Evolutionary conservation across 2,329 filamentous ascomycete genomes (phyloP).

Genomic region (Elsinoe arachidis): DNA sequence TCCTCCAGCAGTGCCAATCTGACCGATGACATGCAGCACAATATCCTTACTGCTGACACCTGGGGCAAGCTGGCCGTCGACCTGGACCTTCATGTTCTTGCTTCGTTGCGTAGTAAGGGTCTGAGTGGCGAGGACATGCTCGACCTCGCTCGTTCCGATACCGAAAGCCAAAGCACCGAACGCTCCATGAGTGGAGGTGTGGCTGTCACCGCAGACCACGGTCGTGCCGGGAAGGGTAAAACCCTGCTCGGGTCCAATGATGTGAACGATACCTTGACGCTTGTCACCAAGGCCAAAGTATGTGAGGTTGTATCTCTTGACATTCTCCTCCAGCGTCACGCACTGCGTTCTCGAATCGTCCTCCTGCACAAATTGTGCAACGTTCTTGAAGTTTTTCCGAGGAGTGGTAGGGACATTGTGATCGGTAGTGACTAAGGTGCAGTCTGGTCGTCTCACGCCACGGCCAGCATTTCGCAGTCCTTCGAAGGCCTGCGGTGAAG

Average conservation of each 20-base stretch:
- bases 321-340: conserved; percentile 92
- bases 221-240: conserved; percentile 97
- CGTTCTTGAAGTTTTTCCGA: conserved; percentile 87
- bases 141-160: conserved; percentile 96
- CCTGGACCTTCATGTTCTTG: conserved; percentile 98
- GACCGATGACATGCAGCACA: conserved; percentile 82
- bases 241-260: conserved; percentile 96
- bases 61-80: conserved; percentile 79
- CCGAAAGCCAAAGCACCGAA: conserved; percentile 93
- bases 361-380: conserved; percentile 88
- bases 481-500: conserved; percentile 97
- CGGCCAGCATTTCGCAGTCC: conserved; percentile 83
- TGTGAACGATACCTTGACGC: conserved; percentile 95
- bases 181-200: conserved; percentile 95
- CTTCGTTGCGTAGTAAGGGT: conserved; percentile 88
- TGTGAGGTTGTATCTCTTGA: conserved; percentile 90
- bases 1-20: conserved; percentile 90
- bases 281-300: conserved; percentile 96
- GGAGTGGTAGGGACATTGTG: conserved; percentile 93
- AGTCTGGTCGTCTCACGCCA: conserved; percentile 85
- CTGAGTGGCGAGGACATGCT: conserved; percentile 95
- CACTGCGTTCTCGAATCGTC: conserved; percentile 90
- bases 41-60: conserved; percentile 97
- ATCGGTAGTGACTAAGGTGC: conserved; percentile 92
- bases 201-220: conserved; percentile 93